These are phyloP conservation scores for Venturia aucupariae DNA, from an alignment of 2,329 filamentous ascomycete genomes.

Conservation along the genomic window DNA sequence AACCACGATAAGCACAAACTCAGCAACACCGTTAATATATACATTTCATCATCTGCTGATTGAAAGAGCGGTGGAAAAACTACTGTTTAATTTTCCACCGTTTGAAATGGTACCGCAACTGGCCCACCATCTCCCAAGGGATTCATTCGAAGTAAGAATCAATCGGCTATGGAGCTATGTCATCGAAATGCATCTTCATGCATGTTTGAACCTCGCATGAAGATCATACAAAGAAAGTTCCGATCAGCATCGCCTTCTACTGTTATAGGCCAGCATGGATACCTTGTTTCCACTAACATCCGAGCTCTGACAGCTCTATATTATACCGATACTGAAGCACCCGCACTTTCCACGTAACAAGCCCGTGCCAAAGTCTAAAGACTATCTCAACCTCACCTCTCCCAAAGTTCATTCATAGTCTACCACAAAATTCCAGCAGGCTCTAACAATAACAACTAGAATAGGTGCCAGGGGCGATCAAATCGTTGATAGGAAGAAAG, in stretches of 20 bases:
- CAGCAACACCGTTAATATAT: no score
- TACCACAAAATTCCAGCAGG: no score
- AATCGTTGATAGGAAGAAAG: not conserved
- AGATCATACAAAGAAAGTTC: not conserved
- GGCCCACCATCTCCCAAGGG: no score
- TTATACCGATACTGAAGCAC: not conserved
- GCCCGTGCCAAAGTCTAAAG: not conserved
- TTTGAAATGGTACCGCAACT: no score
- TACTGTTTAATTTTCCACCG: no score
- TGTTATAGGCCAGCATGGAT: not conserved
- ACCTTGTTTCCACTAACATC: not conserved
- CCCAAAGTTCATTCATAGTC: no score
- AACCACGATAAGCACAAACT: no score
- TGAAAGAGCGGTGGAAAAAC: no score
- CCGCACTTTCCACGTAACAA: not conserved
- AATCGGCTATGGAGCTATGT: no score
- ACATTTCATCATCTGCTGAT: no score
- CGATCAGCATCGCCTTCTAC: not conserved
- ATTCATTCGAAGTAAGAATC: no score
- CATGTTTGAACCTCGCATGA: not conserved
- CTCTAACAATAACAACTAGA: not conserved
- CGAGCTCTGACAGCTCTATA: not conserved
- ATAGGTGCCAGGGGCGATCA: not conserved
- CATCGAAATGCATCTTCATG: not conserved
- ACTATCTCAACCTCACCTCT: conserved; percentile 5